Evolutionary conservation across 2,329 filamentous ascomycete species (phyloP), one percentile per base, ranked within the genome.

Genomic region (Pestalotiopsis sp.): DNA sequence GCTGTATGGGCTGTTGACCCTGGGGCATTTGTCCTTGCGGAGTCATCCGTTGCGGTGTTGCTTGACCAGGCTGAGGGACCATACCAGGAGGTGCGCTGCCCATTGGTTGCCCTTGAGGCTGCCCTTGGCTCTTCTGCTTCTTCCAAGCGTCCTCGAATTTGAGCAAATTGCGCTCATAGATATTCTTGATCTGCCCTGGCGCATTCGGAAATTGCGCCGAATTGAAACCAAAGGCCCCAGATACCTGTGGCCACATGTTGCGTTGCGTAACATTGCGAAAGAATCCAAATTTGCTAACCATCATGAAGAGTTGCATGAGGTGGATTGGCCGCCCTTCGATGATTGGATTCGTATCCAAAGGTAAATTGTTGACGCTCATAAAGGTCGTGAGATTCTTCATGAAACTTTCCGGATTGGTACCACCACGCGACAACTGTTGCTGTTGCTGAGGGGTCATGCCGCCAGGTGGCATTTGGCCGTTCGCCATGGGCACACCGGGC

Each of bases 351-450:
- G 87, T 83, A 61, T 97, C 94, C 64, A 98, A 85, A 0, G 90
- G 91, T 20, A 94, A 84, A 39, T 91, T 89, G 69, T 92, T 90
- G 62, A 89, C 86, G 69, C 87, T 87, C 91, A 97, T 97, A 72
- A 97, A 93, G n/a, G 86, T 83, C 23, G 89, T 87, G 7, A 98
- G 84, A 52, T 91, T 92, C 75, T 94, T 92, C 80, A 97, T 85
- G 72, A 95, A 94, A 39, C 86, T 86, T 70, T 94, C 92, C 0
- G 89, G 89, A 68, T 86, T 88, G 31, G 82, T 82, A n/a, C 72
- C 66, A 58, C 80, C 66, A 58, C 80, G 77, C 64, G 78, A 73
- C 72, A 82, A 79, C 31, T 80, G 81, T 65, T 81, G 80, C 72
- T 78, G 79, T 39, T 62, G 59, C 67, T 80, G 88, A 58, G 87